Base-by-base conservation (phyloP, 345 rosid genomes). In the Dovyalis caffra region DNA sequence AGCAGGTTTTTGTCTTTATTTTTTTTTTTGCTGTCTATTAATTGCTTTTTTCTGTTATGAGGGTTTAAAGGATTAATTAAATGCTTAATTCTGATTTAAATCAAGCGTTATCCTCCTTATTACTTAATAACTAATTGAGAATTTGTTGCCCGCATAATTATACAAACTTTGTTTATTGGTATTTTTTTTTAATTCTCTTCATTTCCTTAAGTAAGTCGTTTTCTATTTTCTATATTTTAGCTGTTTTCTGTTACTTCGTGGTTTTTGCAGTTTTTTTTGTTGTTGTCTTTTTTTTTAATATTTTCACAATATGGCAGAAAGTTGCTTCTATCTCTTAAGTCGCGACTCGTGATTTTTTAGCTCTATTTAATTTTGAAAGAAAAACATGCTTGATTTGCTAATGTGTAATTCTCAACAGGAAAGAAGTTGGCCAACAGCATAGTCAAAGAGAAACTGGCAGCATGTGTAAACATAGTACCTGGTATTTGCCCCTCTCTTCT, bases 371-470 rank as follows among this genome's bases (percentile, higher is more conserved):
- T 58, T 28, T 73, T 26, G 32, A 69, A 20, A 14, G 21, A 25
- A 5, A 16, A 31, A 32, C 14, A 3, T 29, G 23, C 10, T 62
- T 31, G 37, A 20, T 20, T 68, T 75, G 20, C 3, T 76, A 43
- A 66, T 76, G 45, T 25, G 62, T 49, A 18, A 74, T 63, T 6
- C 26, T 34, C 23, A 56, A 18, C 90, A 92, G 99, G 99, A 28
- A 90, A 89, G 83, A 95, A 92, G 83, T 82, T 95, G 83, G 99
- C 99, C 73, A 85, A 83, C 53, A 91, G 99, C 85, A 81, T 95
- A 34, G 85, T 92, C 76, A 87, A 84, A 67, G 96, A 86, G 79
- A 95, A 87, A 76, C 95, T 95, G 66, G 99, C 98, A 37, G 99
- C 97, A 2, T 95, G 99, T 81, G 95, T 91, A 45, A 95, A 95